Evolutionary conservation across 768 basidiomycete species (phyloP).

Genomic region (Sistotremastrum niveocremeum): DNA sequence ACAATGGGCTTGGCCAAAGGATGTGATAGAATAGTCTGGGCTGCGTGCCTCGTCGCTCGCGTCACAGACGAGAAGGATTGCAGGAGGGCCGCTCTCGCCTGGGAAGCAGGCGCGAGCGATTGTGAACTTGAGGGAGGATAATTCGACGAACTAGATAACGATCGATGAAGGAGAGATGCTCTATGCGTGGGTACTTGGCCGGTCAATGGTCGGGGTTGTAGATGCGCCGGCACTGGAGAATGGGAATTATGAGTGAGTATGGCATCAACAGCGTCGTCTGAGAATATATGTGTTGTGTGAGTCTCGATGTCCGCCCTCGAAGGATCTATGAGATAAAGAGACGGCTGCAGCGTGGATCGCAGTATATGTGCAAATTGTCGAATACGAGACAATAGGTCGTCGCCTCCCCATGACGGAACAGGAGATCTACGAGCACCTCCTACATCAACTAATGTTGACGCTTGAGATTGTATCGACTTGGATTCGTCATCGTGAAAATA

Average conservation of each 20-base stretch:
- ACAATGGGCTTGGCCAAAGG: conserved; percentile 93
- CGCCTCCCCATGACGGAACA: conserved; percentile 81
- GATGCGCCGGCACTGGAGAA: conserved; percentile 75
- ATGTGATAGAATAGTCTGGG: conserved; percentile 89
- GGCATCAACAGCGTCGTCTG: conserved; percentile 78
- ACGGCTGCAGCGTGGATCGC: conserved; percentile 74
- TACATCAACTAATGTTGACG: conserved; percentile 26
- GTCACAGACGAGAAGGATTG: conserved; percentile 93
- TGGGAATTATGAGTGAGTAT: conserved; percentile 69
- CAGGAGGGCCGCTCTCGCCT: conserved; percentile 71
- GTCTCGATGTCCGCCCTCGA: conserved; percentile 85
- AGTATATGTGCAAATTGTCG: conserved; percentile 68
- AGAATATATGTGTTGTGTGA: conserved; percentile 74
- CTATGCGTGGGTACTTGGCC: conserved; percentile 27
- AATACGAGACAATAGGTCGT: conserved; percentile 68
- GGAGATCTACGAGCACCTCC: conserved; percentile 28
- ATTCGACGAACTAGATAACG: conserved; percentile 22
- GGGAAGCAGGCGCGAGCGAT: conserved; percentile 38
- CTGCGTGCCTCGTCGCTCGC: conserved; percentile 81
- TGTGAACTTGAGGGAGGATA: conserved; percentile 37
- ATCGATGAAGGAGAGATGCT: conserved; percentile 71
- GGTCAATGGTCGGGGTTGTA: conserved; percentile 56
- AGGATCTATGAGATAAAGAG: conserved; percentile 85
- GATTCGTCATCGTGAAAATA: conserved; percentile 98
- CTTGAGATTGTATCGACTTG: conserved; percentile 41